A percentile compares a stretch with the other conserved stretches of the same genome.
Conservation (phyloP, 164 flowering plant genomes). For the Umbilicus rupestris region DNA sequence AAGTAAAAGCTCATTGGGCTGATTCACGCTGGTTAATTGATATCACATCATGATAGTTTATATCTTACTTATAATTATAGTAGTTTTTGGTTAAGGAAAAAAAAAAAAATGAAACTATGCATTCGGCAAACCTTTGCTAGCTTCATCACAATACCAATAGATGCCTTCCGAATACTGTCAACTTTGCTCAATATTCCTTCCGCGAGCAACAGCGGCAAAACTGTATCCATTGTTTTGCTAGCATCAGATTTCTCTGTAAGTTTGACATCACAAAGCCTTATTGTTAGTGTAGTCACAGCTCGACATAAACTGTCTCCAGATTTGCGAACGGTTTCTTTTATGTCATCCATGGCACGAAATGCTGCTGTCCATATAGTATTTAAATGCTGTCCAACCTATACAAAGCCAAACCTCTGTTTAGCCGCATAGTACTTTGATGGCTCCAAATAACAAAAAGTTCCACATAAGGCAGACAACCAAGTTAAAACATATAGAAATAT, state of each 20-base stretch:
- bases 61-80: neutral
- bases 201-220: slow-evolving; percentile 65
- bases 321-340: slow-evolving; percentile 90
- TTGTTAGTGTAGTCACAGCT: slow-evolving; percentile 59
- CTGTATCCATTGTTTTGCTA: slow-evolving; percentile 67
- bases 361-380: slow-evolving; percentile 76
- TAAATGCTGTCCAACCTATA: slow-evolving; percentile 71
- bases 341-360: slow-evolving; percentile 98
- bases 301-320: slow-evolving; percentile 94
- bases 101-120: neutral
- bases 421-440: neutral
- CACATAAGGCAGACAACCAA: neutral
- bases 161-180: slow-evolving; percentile 72
- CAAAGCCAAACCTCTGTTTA: slow-evolving; percentile 3
- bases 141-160: slow-evolving; percentile 84
- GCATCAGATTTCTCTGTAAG: slow-evolving; percentile 63
- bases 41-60: neutral
- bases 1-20: neutral
- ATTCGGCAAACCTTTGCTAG: slow-evolving; percentile 71
- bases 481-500: too few species aligned
- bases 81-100: neutral
- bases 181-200: slow-evolving; percentile 97
- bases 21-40: neutral
- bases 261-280: slow-evolving; percentile 81
- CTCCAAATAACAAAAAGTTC: neutral